phyloP scores from a whole-genome alignment of 2,329 filamentous ascomycete genomes.

The Colletotrichum sp. region DNA sequence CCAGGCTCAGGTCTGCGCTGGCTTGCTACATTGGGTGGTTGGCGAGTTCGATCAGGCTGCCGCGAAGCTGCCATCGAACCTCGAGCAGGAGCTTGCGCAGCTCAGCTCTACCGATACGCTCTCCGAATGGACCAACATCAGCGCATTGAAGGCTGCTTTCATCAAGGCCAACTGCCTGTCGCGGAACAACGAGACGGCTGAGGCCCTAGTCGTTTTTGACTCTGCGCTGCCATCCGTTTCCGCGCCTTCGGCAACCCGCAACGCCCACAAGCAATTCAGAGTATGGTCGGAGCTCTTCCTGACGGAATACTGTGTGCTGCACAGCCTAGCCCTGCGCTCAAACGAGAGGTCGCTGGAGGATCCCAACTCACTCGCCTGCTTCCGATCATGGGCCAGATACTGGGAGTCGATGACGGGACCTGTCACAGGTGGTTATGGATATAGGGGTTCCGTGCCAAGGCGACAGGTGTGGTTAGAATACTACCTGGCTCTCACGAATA shows the following conservation, averaged over 20 bases:
- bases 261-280: constrained; percentile 68
- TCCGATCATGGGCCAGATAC: constrained; percentile 73
- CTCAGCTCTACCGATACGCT: constrained; percentile 58
- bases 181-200: constrained; percentile 51
- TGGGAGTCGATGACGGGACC: constrained; percentile 61
- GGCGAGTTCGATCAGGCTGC: constrained; percentile 71
- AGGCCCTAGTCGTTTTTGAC: constrained; percentile 71
- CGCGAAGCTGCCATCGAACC: constrained; percentile 66
- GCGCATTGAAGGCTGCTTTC: constrained; percentile 79
- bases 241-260: constrained; percentile 53
- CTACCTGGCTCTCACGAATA: constrained; percentile 78
- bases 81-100: constrained; percentile 59
- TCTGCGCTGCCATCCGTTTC: constrained; percentile 69
- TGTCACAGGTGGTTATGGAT: constrained; percentile 60
- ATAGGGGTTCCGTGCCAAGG: constrained; percentile 64
- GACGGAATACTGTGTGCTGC: constrained; percentile 76
- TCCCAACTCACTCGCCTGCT: constrained; percentile 58
- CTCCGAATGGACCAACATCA: constrained; percentile 82
- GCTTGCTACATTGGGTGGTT: constrained; percentile 83
- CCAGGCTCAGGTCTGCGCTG: constrained; percentile 83
- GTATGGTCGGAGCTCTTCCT: constrained; percentile 82
- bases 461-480: constrained; percentile 85
- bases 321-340: constrained; percentile 62
- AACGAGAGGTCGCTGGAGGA: constrained; percentile 57
- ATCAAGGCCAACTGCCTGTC: constrained; percentile 72